Conservation (phyloP, 2,329 filamentous ascomycete species). For the Ophiosphaerella herpotricha region DNA sequence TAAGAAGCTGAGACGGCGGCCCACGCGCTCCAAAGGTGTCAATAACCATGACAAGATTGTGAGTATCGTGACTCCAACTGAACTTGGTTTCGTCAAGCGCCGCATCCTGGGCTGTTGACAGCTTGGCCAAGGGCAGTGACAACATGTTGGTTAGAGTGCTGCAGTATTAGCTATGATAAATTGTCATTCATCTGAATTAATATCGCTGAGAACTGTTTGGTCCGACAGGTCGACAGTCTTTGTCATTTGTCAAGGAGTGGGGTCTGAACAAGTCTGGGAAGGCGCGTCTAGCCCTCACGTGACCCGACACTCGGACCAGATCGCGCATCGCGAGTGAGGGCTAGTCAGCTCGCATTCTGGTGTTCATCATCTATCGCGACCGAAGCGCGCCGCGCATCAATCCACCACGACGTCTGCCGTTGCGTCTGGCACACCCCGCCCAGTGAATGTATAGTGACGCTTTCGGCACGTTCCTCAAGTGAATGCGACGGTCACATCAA, state of each 20-base stretch:
- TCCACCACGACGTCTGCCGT: constrained; percentile 27
- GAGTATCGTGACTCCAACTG: constrained; percentile 42
- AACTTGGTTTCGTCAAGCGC: constrained; percentile 32
- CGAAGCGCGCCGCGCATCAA: constrained; percentile 33
- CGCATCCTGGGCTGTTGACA: constrained; percentile 42
- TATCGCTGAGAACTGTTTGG: not conserved
- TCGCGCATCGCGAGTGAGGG: constrained; percentile 23
- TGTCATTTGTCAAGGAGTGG: no score
- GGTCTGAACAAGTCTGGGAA: constrained; percentile 12
- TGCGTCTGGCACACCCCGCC: constrained; percentile 25
- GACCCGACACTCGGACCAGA: constrained; percentile 10
- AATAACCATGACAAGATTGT: constrained; percentile 38
- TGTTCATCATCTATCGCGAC: constrained; percentile 39
- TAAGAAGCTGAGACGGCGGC: constrained; percentile 39
- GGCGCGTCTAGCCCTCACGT: constrained; percentile 25
- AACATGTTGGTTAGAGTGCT: constrained; percentile 27
- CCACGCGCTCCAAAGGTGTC: constrained; percentile 36
- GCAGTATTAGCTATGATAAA: constrained; percentile 16
- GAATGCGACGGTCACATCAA: constrained; percentile 42
- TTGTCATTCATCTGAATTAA: not conserved
- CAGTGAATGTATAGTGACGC: constrained; percentile 27
- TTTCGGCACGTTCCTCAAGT: constrained; percentile 18
- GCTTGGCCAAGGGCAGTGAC: constrained; percentile 36
- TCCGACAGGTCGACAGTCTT: not conserved
- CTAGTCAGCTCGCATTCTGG: constrained; percentile 33